Evolutionary conservation across 179 eudicot species (phyloP).

Genomic region (Dionaea muscipula): DNA sequence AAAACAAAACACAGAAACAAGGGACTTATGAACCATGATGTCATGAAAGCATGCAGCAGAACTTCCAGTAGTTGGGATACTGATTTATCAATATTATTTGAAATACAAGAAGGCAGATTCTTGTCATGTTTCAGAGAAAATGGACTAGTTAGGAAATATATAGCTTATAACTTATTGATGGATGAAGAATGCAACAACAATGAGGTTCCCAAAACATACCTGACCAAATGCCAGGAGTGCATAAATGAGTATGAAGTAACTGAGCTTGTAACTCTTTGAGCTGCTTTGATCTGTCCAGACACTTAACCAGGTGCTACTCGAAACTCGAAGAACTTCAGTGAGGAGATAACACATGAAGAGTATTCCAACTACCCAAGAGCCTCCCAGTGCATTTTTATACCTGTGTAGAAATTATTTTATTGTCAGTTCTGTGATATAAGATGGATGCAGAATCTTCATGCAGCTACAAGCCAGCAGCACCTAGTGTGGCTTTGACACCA

Average conservation of each 20-base stretch:
- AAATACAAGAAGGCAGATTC: no score
- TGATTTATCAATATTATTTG: no score
- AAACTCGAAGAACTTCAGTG: conserved; percentile 51
- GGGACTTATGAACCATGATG: no score
- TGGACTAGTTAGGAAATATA: no score
- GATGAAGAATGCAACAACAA: not conserved
- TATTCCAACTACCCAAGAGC: conserved; percentile 42
- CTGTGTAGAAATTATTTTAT: conserved; percentile 17
- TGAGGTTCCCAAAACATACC: conserved; percentile 18
- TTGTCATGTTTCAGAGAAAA: no score
- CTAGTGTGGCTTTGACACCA: not conserved
- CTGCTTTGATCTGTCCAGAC: conserved; percentile 51
- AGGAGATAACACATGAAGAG: conserved; percentile 37
- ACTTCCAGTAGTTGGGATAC: no score
- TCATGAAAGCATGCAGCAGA: no score
- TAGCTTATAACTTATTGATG: not conserved
- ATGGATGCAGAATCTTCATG: not conserved
- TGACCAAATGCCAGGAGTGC: conserved; percentile 44
- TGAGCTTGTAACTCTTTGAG: conserved; percentile 25
- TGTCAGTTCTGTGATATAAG: not conserved
- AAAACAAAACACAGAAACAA: no score
- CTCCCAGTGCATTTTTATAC: conserved; percentile 56
- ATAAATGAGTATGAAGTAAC: conserved; percentile 39
- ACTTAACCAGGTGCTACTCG: conserved; percentile 67
- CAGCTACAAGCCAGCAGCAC: not conserved